A percentile compares a stretch with the other conserved stretches of the same genome.
phyloP scores from a whole-genome alignment of 2,329 filamentous ascomycete genomes.

The Colletotrichum zoysiae region DNA sequence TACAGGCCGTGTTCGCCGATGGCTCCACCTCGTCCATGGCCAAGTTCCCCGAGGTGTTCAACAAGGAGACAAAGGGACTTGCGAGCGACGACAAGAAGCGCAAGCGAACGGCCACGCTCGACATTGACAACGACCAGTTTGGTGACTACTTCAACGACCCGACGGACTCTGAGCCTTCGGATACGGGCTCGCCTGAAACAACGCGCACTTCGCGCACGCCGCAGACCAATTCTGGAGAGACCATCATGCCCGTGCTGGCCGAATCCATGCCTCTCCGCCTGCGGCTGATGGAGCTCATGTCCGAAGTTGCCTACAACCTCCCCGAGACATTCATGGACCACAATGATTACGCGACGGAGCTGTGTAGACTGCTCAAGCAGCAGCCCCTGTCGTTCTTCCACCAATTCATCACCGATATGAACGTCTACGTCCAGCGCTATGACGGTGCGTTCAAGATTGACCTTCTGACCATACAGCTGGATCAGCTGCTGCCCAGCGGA shows the following conservation, averaged over 20 bases:
- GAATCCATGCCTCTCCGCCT: conserved; percentile 73
- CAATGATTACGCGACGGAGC: conserved; percentile 69
- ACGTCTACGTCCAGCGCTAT: conserved; percentile 21
- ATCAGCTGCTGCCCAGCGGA: conserved; percentile 58
- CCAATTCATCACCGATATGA: conserved; percentile 58
- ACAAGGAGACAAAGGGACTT: conserved; percentile 69
- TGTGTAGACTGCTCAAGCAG: conserved; percentile 68
- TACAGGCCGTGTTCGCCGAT: conserved; percentile 77
- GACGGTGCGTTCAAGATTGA: conserved; percentile 31
- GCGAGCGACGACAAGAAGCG: conserved; percentile 60
- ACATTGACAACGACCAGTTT: conserved; percentile 71
- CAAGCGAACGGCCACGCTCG: conserved; percentile 61
- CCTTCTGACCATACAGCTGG: conserved; percentile 52
- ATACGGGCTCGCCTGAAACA: conserved; percentile 58
- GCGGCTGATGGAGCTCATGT: conserved; percentile 71
- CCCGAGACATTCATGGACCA: conserved; percentile 55
- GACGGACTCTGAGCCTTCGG: conserved; percentile 59
- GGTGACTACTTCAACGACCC: conserved; percentile 68
- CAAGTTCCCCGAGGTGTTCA: conserved; percentile 76
- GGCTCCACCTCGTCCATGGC: conserved; percentile 65
- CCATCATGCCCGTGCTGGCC: conserved; percentile 55
- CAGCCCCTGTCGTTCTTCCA: conserved; percentile 70
- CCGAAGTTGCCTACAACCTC: conserved; percentile 61
- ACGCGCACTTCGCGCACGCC: conserved; percentile 31
- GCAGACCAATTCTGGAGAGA: conserved; percentile 45